Base-by-base conservation (phyloP, 1,139 yeast species). In the Trichomonascaceae sp. region DNA sequence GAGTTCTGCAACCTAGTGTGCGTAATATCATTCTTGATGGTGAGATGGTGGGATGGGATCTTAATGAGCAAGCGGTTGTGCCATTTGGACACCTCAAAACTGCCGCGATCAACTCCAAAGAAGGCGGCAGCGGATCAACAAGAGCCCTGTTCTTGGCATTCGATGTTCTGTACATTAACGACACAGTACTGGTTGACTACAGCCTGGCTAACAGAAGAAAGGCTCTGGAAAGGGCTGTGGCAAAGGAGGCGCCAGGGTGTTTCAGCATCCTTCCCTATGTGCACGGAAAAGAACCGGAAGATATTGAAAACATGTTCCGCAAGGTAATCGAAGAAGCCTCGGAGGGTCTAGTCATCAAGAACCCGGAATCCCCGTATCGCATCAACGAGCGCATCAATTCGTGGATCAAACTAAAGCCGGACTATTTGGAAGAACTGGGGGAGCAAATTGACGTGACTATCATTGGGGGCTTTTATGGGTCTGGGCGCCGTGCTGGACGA, bases 341-440 rank as follows among this genome's bases (percentile, higher is more conserved):
- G 15, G 98, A 89, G 56, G 98, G 98, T 0, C 60, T 89, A 5
- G 71, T 89, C 38, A 59, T 89, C 25, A 89, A 89, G 50, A 69
- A 75, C 41, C 69, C 75, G 0, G 57, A 60, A 4, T 68, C 80
- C 13, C 59, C 56, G 15, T 89, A 89, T 52, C 52, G 58, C 4
- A 65, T 80, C 11, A 85, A 74, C 15, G 67, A 65, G 31, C 60
- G 87, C 35, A 65, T 67, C 30, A 66, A 67, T 18, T 59, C 65
- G 15, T 87, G 97, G 95, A 62, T 82, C 17, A 89, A 89, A 49
- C 71, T 87, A 2, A 89, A 89, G 52, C 97, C 97, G 0, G 95
- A 87, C 45, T 87, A 85, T 51, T 61, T 85, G 38, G 79, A 75
- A 39, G 84, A 79, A 35, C 80, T 80, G 54, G 94, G 94, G 5